Evolutionary conservation across 2,329 filamentous ascomycete species (phyloP).

Genomic region (Ampelomyces quisqualis): DNA sequence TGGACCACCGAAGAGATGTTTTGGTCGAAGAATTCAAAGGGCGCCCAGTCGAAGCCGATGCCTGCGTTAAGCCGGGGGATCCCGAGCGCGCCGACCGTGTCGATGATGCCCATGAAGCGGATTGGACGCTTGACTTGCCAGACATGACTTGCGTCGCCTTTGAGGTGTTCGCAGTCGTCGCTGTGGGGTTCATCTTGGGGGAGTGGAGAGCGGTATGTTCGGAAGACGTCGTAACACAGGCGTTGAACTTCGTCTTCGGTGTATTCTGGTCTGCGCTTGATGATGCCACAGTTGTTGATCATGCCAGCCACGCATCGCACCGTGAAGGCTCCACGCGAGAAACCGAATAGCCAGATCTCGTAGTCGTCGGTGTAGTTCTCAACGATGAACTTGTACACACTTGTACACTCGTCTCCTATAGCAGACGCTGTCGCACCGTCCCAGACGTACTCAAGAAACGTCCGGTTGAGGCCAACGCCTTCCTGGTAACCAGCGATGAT

Average conservation of each 20-base stretch:
- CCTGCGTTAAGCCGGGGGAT: constrained; percentile 40
- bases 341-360: constrained; percentile 50
- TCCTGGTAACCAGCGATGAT: constrained; percentile 42
- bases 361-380: constrained; percentile 39
- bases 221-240: constrained; percentile 37
- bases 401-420: constrained; percentile 40
- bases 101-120: constrained; percentile 37
- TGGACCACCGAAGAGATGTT: constrained; percentile 35
- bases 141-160: constrained; percentile 18
- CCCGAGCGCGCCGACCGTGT: constrained; percentile 40
- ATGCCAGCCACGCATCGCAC: constrained; percentile 48
- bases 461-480: constrained; percentile 39
- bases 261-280: constrained; percentile 14
- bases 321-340: constrained; percentile 50
- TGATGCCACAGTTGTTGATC: constrained; percentile 48
- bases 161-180: constrained; percentile 20
- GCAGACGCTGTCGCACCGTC: constrained; percentile 40
- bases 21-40: constrained; percentile 43
- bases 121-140: constrained; percentile 38
- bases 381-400: constrained; percentile 41
- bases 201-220: constrained; percentile 34
- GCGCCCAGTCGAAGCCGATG: constrained; percentile 39
- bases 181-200: constrained; percentile 32
- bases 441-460: constrained; percentile 42
- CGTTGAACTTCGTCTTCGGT: constrained; percentile 18